Conservation (phyloP, 2,329 filamentous ascomycete genomes). For the Neopestalotiopsis clavispora region DNA sequence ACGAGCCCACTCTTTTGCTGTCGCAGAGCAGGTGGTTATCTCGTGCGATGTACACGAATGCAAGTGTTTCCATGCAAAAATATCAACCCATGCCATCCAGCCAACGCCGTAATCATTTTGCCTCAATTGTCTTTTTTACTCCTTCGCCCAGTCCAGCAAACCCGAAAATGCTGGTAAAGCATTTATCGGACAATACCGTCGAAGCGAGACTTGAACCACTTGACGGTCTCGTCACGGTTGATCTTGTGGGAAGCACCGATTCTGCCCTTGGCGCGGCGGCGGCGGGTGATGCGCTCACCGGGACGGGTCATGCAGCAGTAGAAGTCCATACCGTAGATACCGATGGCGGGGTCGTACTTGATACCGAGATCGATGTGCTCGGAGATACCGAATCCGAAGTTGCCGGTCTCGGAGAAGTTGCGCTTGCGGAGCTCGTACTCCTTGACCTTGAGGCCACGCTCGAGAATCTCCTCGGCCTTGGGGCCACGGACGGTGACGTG, state of each 20-base stretch:
- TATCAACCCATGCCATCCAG: slow-evolving; percentile 41
- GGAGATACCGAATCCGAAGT: slow-evolving; percentile 99
- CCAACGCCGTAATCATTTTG: slow-evolving; percentile 39
- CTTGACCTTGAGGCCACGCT: slow-evolving; percentile 99
- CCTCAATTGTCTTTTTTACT: slow-evolving; percentile 27
- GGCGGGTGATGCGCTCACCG: slow-evolving; percentile 96
- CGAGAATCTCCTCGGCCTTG: slow-evolving; percentile 99
- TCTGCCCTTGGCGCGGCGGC: slow-evolving; percentile 84
- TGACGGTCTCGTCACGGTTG: slow-evolving; percentile 92
- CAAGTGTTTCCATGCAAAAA: slow-evolving; percentile 42
- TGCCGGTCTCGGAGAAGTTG: slow-evolving; percentile 99
- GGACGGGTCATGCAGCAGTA: slow-evolving; percentile 99
- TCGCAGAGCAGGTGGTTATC: slow-evolving; percentile 43
- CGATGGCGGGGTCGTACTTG: slow-evolving; percentile 98
- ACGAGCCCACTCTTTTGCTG: slow-evolving; percentile 6
- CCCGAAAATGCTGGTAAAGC: slow-evolving; percentile 28
- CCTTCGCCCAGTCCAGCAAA: slow-evolving; percentile 26
- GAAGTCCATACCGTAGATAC: slow-evolving; percentile 99
- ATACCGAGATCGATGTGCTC: slow-evolving; percentile 99
- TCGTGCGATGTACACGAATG: slow-evolving; percentile 45
- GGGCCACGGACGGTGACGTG: slow-evolving; percentile 99
- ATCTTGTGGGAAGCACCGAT: slow-evolving; percentile 92
- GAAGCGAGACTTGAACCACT: slow-evolving; percentile 93
- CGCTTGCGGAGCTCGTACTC: slow-evolving; percentile 99
- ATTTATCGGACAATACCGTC: slow-evolving; percentile 98